These are phyloP conservation scores for Cutaneotrichosporon dermatis DNA, from an alignment of 1,284 basidiomycete species.

Conservation along the genomic window DNA sequence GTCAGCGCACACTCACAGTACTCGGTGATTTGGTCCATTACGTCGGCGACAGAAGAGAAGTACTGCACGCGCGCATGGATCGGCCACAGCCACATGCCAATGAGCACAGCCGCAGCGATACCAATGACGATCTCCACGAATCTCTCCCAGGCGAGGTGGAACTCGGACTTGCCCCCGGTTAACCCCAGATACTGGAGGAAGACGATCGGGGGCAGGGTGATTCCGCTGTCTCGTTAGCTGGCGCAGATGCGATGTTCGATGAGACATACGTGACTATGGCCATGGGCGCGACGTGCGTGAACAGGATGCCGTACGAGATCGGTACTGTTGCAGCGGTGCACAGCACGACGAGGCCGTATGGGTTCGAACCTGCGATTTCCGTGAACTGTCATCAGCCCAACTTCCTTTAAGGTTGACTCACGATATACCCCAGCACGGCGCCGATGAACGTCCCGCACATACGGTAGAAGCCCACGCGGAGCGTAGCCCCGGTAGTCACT, in stretches of 20 bases:
- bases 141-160: conserved; percentile 39
- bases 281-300: conserved; percentile 38
- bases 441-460: conserved; percentile 51
- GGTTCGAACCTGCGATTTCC: conserved; percentile 45
- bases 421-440: conserved; percentile 46
- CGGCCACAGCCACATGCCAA: conserved; percentile 45
- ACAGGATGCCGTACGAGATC: conserved; percentile 47
- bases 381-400: conserved; percentile 31
- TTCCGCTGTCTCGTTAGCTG: conserved; percentile 28
- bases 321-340: conserved; percentile 44
- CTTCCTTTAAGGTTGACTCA: conserved; percentile 19
- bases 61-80: conserved; percentile 48
- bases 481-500: conserved; percentile 51
- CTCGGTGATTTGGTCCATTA: conserved; percentile 41
- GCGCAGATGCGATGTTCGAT: not conserved
- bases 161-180: conserved; percentile 23
- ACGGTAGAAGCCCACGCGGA: conserved; percentile 49
- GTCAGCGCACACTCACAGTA: conserved; percentile 33
- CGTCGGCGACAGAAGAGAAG: conserved; percentile 40
- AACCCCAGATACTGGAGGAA: conserved; percentile 47
- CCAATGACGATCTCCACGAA: conserved; percentile 46
- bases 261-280: conserved; percentile 47
- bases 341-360: conserved; percentile 49
- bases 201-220: conserved; percentile 49
- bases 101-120: conserved; percentile 46